Percentiles rank a stretch among this genome's conserved stretches.
Evolutionary conservation across 1,284 basidiomycete genomes (phyloP).

Genomic region (Ganoderma sp.): DNA sequence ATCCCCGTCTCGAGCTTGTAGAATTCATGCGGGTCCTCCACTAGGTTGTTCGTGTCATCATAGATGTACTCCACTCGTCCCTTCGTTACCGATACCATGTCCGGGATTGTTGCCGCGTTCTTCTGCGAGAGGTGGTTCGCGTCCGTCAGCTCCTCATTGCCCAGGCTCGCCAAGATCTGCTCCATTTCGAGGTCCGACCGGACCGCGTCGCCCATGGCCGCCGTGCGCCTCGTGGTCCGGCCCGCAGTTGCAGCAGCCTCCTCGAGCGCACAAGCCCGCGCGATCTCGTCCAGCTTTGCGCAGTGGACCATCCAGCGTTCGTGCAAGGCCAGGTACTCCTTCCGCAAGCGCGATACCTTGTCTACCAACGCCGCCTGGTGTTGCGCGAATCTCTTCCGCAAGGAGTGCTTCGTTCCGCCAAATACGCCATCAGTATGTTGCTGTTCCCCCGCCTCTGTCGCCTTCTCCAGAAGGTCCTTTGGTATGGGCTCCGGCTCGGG

Average conservation of each 20-base stretch:
- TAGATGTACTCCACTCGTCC: conserved; percentile 68
- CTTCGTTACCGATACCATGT: conserved; percentile 82
- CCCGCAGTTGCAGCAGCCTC: conserved; percentile 59
- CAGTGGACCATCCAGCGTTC: conserved; percentile 78
- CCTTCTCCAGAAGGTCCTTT: conserved; percentile 49
- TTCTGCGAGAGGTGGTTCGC: conserved; percentile 85
- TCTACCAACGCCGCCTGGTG: conserved; percentile 56
- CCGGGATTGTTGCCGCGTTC: conserved; percentile 91
- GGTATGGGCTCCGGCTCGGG: conserved; percentile 40
- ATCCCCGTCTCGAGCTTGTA: conserved; percentile 75
- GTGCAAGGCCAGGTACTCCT: conserved; percentile 74
- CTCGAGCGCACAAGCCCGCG: conserved; percentile 46
- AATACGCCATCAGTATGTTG: conserved; percentile 47
- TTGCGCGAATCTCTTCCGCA: conserved; percentile 59
- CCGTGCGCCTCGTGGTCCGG: conserved; percentile 76
- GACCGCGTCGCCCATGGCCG: conserved; percentile 87
- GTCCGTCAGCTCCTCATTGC: conserved; percentile 91
- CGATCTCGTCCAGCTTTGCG: conserved; percentile 59
- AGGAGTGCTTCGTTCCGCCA: conserved; percentile 49
- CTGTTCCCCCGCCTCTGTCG: conserved; percentile 46
- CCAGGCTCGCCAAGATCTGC: conserved; percentile 92
- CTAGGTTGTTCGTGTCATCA: conserved; percentile 86
- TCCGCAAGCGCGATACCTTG: conserved; percentile 62
- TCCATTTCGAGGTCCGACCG: conserved; percentile 97
- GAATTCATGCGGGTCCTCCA: conserved; percentile 81